phyloP scores from a whole-genome alignment of 441 rosid species.

The Adansonia madagascariensis region DNA sequence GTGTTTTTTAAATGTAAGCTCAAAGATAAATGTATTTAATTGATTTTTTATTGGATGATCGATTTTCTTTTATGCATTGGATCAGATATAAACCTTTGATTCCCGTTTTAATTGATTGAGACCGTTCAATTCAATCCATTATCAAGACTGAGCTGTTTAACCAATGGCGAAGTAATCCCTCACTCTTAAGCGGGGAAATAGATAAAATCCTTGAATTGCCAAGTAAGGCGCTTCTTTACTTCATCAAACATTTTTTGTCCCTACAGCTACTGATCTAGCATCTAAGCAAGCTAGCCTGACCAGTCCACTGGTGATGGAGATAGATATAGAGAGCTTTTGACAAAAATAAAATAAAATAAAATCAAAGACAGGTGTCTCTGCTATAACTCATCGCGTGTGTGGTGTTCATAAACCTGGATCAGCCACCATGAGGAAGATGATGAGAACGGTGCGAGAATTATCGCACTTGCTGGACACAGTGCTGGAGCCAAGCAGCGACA shows the following conservation, averaged over 20 bases:
- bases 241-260: conserved; percentile 17
- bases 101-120: too few species aligned
- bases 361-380: conserved; percentile 61
- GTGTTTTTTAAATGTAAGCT: too few species aligned
- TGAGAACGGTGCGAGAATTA: conserved; percentile 49
- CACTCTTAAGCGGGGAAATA: too few species aligned
- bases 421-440: conserved; percentile 41
- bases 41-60: too few species aligned
- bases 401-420: conserved; percentile 51
- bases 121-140: too few species aligned
- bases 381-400: conserved; percentile 49
- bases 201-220: conserved; percentile 43
- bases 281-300: conserved; percentile 39
- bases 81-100: too few species aligned
- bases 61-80: too few species aligned
- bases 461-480: conserved; percentile 83
- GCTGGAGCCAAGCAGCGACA: conserved; percentile 70
- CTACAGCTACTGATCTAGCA: conserved; percentile 28
- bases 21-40: too few species aligned
- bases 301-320: conserved; percentile 37
- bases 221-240: conserved; percentile 45
- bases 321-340: conserved; percentile 43
- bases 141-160: too few species aligned
- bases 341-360: conserved; percentile 27
- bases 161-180: too few species aligned